Conservation (phyloP, 2,329 filamentous ascomycete genomes). For the Pseudogymnoascus sp. region DNA sequence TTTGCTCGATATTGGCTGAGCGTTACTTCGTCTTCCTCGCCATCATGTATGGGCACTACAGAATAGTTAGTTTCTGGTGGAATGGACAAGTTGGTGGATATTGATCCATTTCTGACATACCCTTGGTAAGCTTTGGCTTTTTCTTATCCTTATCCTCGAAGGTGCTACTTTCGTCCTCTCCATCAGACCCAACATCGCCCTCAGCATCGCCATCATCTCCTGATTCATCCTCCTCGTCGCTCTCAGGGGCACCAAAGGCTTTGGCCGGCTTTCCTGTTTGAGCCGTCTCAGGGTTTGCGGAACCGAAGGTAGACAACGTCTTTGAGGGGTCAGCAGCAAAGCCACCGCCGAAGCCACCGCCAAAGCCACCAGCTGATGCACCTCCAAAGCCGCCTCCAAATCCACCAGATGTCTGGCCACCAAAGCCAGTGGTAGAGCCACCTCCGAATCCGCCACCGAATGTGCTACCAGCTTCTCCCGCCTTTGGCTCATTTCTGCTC, state of each 20-base stretch:
- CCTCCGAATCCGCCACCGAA: slow-evolving; percentile 28
- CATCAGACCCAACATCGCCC: slow-evolving; percentile 34
- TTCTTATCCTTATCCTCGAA: slow-evolving; percentile 58
- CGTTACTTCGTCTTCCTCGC: slow-evolving; percentile 75
- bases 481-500: slow-evolving; percentile 20
- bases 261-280: slow-evolving; percentile 53
- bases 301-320: slow-evolving; percentile 25
- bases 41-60: slow-evolving; percentile 66
- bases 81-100: slow-evolving; percentile 17
- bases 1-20: slow-evolving; percentile 71
- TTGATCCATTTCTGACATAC: slow-evolving; percentile 41
- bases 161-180: slow-evolving; percentile 40
- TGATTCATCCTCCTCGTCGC: slow-evolving; percentile 45
- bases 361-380: slow-evolving; percentile 33
- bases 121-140: slow-evolving; percentile 58
- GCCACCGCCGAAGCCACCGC: slow-evolving; percentile 33
- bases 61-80: not conserved
- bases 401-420: slow-evolving; percentile 27
- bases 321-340: slow-evolving; percentile 17
- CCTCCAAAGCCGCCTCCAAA: slow-evolving; percentile 44
- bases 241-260: slow-evolving; percentile 70
- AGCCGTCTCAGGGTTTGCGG: slow-evolving; percentile 21
- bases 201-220: slow-evolving; percentile 33
- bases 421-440: slow-evolving; percentile 23
- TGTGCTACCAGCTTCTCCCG: slow-evolving; percentile 15